Base-by-base conservation (phyloP, 768 basidiomycete species). In the Trametes gibbosa region DNA sequence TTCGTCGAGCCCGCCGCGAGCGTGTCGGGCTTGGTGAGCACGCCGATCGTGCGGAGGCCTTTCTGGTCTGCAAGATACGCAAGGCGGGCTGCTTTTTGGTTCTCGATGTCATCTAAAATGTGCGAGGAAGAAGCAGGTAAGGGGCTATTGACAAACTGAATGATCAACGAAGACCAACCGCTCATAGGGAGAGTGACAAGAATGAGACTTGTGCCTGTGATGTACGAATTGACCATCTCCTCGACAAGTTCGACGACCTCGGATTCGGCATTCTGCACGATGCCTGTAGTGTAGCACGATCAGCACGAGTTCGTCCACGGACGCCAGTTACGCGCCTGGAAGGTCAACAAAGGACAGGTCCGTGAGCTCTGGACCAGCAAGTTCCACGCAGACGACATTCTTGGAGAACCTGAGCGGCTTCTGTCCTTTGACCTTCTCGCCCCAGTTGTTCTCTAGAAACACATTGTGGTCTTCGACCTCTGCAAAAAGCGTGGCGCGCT, bases 11-110 rank as follows among this genome's bases (percentile, higher is more conserved):
- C 84, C 0, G 64, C 43, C 1, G 73, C 67, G 2, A 90, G 69
- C 8, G 72, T 76, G 60, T 91, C 89, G 0, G 86, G 84, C 63
- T 90, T 90, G 0, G 88, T 90, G 16, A 89, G 75, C 1, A 90
- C 80, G 7, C 84, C 84, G 47, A 85, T 82, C 0, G 82, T 86
- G 6, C 84, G 73, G 17, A 64, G 61, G 2, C 84, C 82, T 0
- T 72, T 62, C 0, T 76, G 76, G 64, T 85, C 84, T 39, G 67
- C 77, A 35, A 77, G 67, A 1, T 69, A 69, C 1, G 83, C 84
- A 2, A 84, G 74, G 1, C 72, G 70, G 12, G 78, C 72, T 0
- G 84, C 84, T 53, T 78, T 79, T 64, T 84, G 83, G 62, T 84
- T 85, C 62, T 84, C 79, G 51, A 83, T 79, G 56, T 86, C 84